phyloP scores from a whole-genome alignment of 306 rosid genomes.

The Castanea mollissima region DNA sequence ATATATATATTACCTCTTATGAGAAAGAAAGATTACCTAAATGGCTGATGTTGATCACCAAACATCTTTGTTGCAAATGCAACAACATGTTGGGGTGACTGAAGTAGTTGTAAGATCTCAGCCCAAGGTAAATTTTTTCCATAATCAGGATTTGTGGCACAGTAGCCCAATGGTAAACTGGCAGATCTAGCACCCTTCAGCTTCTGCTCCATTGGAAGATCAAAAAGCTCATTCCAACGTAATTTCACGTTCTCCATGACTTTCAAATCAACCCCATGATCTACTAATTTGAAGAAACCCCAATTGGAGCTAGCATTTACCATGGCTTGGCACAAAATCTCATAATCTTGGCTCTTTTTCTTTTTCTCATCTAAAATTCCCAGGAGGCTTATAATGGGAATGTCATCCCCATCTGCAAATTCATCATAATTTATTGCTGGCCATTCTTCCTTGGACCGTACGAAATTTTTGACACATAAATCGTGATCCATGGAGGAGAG shows the following conservation, averaged over 20 bases:
- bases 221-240: background rate
- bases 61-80: background rate
- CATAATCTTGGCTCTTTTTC: background rate
- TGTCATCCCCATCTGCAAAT: background rate
- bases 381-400: background rate
- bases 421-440: background rate
- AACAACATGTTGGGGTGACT: background rate
- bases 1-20: background rate
- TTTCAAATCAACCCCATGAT: background rate
- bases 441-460: slow-evolving; percentile 2
- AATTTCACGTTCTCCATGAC: background rate
- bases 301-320: background rate
- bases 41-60: slow-evolving; percentile 4
- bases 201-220: background rate
- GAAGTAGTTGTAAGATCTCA: background rate
- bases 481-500: background rate
- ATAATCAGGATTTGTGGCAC: background rate
- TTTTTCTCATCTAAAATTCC: background rate
- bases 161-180: background rate
- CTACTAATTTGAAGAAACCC: background rate
- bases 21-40: background rate
- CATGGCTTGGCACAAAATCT: background rate
- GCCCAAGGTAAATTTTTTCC: background rate
- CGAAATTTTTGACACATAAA: background rate
- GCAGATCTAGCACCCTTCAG: background rate